Evolutionary conservation across 1,139 yeast genomes (phyloP), one percentile per base, ranked within the genome.

Genomic region (Saccharomyces hybrid): DNA sequence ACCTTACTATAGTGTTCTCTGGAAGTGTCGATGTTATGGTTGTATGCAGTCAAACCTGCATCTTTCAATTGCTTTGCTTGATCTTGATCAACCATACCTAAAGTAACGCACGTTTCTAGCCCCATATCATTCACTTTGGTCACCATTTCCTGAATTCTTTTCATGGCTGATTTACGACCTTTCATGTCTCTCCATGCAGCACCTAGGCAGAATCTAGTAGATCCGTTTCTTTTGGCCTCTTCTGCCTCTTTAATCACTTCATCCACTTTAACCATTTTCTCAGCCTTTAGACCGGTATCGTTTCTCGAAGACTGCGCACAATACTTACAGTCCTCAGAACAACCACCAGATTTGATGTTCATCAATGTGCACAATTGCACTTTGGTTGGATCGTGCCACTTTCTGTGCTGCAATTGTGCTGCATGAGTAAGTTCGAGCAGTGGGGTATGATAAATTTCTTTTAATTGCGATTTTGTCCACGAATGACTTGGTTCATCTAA

Each of bases 141-240:
- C 26, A 86, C 84, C 93, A 86, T 85, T 53, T 81, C 79, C 20
- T 82, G 74, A 55, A 86, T 84, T 60, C 75, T 79, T 58, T 77
- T 80, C 58, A 86, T 67, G 0, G 86, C 89, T 26, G 83, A 78
- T 66, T 85, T 86, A 51, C 95, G 74, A 8, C 95, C 95, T 49
- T 76, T 74, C 95, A 87, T 86, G 58, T 85, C 93, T 66, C 95
- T 77, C 93, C 93, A 87, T 1, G 95, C 95, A 11, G 93, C 89
- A 48, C 95, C 95, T 84, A 86, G 82, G 66, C 95, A 86, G 64
- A 86, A 86, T 57, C 95, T 74, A 0, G 95, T 86, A 0, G 86
- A 80, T 0, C 93, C 93, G 59, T 85, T 85, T 5, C 65, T 72
- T 62, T 84, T 83, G 5, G 95, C 93, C 52, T 76, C 77, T 50